Percentiles rank a stretch among this genome's conserved stretches.
Conservation (phyloP, 495 filamentous ascomycete species). For the Aspergillus ostianus region DNA sequence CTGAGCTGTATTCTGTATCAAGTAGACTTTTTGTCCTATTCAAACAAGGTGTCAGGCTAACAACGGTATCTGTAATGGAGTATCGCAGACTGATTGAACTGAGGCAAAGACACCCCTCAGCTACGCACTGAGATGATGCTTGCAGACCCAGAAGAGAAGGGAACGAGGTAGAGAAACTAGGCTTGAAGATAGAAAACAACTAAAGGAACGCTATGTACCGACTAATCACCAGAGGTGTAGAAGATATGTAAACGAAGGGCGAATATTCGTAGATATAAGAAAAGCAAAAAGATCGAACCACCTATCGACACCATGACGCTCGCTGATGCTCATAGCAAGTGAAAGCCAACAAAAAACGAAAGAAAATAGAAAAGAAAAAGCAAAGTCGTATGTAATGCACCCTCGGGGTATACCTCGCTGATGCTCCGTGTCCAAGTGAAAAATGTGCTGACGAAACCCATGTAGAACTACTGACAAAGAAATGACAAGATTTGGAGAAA, state of each 20-base stretch:
- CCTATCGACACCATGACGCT: slow-evolving; percentile 40
- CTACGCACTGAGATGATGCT: too few species aligned
- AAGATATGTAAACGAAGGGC: not conserved
- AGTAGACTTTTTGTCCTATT: too few species aligned
- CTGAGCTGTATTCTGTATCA: too few species aligned
- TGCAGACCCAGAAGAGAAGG: too few species aligned
- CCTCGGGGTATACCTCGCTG: slow-evolving; percentile 28
- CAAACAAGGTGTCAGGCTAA: not conserved
- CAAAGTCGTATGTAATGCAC: slow-evolving; percentile 24
- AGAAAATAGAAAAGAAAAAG: slow-evolving; percentile 14
- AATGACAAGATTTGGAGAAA: slow-evolving; percentile 18
- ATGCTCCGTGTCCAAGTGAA: slow-evolving; percentile 24
- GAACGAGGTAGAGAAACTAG: too few species aligned
- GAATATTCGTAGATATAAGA: slow-evolving; percentile 6
- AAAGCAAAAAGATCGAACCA: slow-evolving; percentile 21
- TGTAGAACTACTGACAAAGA: slow-evolving; percentile 7
- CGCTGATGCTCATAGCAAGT: slow-evolving; percentile 31
- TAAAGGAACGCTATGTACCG: not conserved
- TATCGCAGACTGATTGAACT: too few species aligned
- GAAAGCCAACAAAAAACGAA: slow-evolving; percentile 6
- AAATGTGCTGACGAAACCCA: slow-evolving; percentile 9
- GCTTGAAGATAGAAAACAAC: not conserved
- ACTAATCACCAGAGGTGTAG: not conserved
- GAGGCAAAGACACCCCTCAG: too few species aligned
- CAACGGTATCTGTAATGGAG: not conserved